These are phyloP conservation scores for Saitozyma sp. DNA, from an alignment of 768 basidiomycete species.

Conservation along the genomic window DNA sequence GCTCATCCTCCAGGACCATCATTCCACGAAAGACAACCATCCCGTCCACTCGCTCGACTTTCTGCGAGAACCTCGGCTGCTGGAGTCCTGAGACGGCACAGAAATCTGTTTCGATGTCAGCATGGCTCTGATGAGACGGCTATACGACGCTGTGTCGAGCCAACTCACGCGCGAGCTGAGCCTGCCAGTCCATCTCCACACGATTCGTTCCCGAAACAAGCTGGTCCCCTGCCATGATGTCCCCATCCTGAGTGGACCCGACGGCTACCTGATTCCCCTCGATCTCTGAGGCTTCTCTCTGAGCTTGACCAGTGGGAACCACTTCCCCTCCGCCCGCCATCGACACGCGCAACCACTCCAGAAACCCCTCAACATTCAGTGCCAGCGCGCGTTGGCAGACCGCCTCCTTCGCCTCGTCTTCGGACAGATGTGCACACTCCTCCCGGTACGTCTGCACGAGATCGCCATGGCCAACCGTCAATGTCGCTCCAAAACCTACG, in stretches of 20 bases:
- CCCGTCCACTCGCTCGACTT: neutral
- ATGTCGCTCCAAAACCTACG: conserved; percentile 12
- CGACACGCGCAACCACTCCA: conserved; percentile 12
- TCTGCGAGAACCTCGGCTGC: conserved; percentile 4
- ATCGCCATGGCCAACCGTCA: conserved; percentile 4
- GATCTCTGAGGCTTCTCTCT: neutral
- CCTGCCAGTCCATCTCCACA: conserved; percentile 11
- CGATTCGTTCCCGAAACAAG: neutral
- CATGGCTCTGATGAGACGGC: neutral
- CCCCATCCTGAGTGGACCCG: neutral
- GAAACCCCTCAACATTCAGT: conserved; percentile 17
- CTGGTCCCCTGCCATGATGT: neutral
- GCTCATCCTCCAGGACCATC: conserved; percentile 8
- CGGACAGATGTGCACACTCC: conserved; percentile 1
- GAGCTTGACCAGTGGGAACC: neutral
- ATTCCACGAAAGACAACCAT: neutral
- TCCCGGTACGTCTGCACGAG: conserved; percentile 9
- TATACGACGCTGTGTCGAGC: too few species aligned
- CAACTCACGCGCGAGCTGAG: conserved; percentile 7
- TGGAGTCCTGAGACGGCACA: conserved; percentile 4
- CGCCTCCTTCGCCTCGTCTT: conserved; percentile 13
- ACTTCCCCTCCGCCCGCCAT: conserved; percentile 1
- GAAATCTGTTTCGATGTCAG: neutral
- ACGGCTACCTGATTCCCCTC: neutral
- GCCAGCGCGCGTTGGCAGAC: conserved; percentile 21